Evolutionary conservation across 2,329 filamentous ascomycete genomes (phyloP).

Genomic region (Aureobasidium sp.): DNA sequence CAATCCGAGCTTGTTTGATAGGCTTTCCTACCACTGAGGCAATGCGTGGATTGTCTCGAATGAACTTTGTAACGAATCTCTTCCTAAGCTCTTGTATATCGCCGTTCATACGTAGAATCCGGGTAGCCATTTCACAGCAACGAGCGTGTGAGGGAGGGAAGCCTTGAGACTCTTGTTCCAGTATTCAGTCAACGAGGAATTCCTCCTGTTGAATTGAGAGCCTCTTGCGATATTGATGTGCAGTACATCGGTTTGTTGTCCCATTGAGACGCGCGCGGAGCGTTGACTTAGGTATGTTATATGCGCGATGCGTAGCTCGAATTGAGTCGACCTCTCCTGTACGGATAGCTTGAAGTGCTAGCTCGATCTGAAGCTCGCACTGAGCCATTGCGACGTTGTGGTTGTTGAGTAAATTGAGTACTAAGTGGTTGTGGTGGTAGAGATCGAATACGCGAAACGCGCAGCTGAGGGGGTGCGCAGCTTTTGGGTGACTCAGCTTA

Average conservation of each 20-base stretch:
- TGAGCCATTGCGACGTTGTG: no score
- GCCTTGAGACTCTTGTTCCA: background rate
- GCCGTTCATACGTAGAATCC: background rate
- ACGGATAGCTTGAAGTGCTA: no score
- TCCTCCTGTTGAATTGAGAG: background rate
- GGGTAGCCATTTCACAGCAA: background rate
- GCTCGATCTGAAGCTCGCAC: no score
- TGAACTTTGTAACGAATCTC: background rate
- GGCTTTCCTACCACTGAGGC: background rate
- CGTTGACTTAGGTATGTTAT: background rate
- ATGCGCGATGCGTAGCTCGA: background rate
- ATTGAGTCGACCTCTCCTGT: no score
- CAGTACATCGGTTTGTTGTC: background rate
- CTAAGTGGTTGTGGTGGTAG: no score
- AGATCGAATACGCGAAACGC: no score
- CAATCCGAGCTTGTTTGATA: background rate
- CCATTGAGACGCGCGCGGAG: background rate
- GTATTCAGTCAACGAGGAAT: conserved; percentile 2
- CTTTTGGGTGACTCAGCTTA: no score
- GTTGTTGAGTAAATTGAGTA: no score
- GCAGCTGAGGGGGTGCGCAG: no score
- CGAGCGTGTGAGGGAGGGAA: background rate
- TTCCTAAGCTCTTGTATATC: background rate
- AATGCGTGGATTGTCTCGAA: background rate
- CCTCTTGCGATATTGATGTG: background rate